Percentiles rank a stretch among this genome's conserved stretches.
These are phyloP conservation scores for Lichina pygmaea DNA, from an alignment of 495 filamentous ascomycete species.

Conservation along the genomic window DNA sequence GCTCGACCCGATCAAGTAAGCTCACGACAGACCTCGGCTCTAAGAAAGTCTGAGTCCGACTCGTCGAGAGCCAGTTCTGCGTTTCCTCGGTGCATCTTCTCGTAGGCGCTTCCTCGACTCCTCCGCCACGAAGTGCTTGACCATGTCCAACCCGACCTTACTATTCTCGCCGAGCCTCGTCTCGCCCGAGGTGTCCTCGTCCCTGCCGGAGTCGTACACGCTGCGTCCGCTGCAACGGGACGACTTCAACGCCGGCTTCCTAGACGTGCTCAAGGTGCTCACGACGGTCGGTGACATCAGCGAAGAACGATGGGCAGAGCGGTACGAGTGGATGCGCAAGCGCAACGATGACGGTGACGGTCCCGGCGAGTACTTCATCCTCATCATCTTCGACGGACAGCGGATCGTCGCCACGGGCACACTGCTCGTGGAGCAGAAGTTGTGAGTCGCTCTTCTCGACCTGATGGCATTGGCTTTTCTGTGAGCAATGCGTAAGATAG, in stretches of 20 bases:
- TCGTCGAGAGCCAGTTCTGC: too few relatives aligned
- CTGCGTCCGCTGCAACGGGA: slow-evolving; percentile 52
- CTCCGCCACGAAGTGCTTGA: neutral
- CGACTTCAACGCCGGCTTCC: slow-evolving; percentile 58
- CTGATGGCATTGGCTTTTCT: neutral
- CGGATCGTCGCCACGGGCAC: slow-evolving; percentile 67
- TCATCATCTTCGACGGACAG: slow-evolving; percentile 51
- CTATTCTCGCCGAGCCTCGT: slow-evolving; percentile 61
- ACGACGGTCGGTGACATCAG: slow-evolving; percentile 79
- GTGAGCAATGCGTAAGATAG: neutral
- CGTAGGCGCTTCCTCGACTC: neutral
- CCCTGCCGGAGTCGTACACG: slow-evolving; percentile 54
- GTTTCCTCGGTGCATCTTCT: too few relatives aligned
- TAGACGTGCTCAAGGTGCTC: slow-evolving; percentile 73
- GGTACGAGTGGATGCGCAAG: slow-evolving; percentile 61
- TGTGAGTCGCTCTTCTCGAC: slow-evolving; percentile 20
- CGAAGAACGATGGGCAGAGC: slow-evolving; percentile 43
- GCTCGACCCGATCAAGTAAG: too few relatives aligned
- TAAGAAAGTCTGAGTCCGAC: too few relatives aligned
- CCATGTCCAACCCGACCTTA: slow-evolving; percentile 9
- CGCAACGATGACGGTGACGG: slow-evolving; percentile 23
- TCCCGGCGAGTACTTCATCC: slow-evolving; percentile 40
- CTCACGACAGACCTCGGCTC: too few relatives aligned
- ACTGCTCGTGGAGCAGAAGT: slow-evolving; percentile 66
- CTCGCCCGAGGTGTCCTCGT: slow-evolving; percentile 39